Evolutionary conservation across 805 yeast genomes (phyloP), one percentile per base, ranked within the genome.

Genomic region (Barnettozyma botsteinii): DNA sequence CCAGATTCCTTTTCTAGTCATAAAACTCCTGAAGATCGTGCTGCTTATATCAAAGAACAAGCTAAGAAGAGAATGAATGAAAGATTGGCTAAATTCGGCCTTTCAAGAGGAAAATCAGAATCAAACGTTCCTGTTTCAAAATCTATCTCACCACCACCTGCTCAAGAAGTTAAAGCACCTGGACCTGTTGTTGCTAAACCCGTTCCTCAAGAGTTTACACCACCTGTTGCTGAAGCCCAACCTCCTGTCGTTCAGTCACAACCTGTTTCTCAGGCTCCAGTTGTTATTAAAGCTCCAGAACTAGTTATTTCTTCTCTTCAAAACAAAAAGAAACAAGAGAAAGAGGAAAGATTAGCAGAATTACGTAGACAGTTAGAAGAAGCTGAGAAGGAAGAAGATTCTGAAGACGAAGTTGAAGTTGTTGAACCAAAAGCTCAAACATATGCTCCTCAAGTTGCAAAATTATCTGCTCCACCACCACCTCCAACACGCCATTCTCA

Each of bases 61-160:
- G 86, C 86, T 3, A 75, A 75, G 51, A 79, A 80, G 53, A 75
- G 85, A 61, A 87, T 88, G 96, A 80, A 79, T 45, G 95, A 85
- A 52, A 71, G 87, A 52, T 69, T 87, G 53, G 95, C 94, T 3
- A 83, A 80, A 46, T 69, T 87, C 42, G 95, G 95, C 3, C 72
- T 85, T 43, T 63, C 70, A 18, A 66, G 77, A 55, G 62, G 64
- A 69, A 14, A 62, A 7, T 48, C 37, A 8, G 24, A 25, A 7
- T 31, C 37, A 29, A 33, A 20, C n/a, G 22, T 49, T 9, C 24
- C 48, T 13, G 21, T 46, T 10, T 42, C 42, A 7, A 29, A 52
- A 13, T 36, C 53, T 5, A 33, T 51, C 10, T 37, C 53, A 14
- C 32, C 45, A 6, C 37, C 59, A 19, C 38, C 52, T 15, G 38